Percentiles rank a stretch among this genome's conserved stretches.
Evolutionary conservation across 2,329 filamentous ascomycete species (phyloP).

Genomic region (Curvularia verruculosa): DNA sequence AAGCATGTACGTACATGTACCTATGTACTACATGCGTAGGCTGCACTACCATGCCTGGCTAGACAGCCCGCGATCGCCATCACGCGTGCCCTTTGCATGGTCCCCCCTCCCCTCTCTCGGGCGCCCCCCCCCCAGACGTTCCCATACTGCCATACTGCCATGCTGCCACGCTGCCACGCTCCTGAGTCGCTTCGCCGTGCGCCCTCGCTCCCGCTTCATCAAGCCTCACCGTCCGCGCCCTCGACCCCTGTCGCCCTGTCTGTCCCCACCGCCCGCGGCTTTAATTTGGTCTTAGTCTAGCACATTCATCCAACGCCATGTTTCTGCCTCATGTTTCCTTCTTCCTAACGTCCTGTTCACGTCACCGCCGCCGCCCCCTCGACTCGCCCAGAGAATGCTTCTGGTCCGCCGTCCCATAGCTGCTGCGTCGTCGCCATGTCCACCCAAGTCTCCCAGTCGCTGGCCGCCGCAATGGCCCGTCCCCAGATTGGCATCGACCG

Average conservation of each 20-base stretch:
- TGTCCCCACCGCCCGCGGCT: conserved; percentile 42
- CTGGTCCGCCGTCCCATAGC: conserved; percentile 29
- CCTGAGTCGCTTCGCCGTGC: conserved; percentile 34
- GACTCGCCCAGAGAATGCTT: conserved; percentile 41
- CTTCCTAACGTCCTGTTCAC: conserved; percentile 30
- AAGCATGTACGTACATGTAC: background rate
- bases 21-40: background rate
- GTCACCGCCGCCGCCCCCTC: conserved; percentile 18
- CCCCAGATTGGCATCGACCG: conserved; percentile 83
- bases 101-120: too few species aligned
- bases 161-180: conserved; percentile 1
- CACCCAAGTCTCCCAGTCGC: conserved; percentile 39
- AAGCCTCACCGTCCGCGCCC: conserved; percentile 39
- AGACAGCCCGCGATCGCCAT: conserved; percentile 40
- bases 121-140: conserved; percentile 16
- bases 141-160: conserved; percentile 14
- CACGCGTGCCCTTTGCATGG: conserved; percentile 30
- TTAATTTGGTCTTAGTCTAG: conserved; percentile 46
- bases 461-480: conserved; percentile 64
- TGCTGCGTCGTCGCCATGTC: conserved; percentile 35
- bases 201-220: conserved; percentile 41
- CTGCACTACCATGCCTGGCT: conserved; percentile 18
- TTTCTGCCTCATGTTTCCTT: conserved; percentile 32
- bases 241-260: conserved; percentile 22
- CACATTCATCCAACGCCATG: conserved; percentile 32